These are phyloP conservation scores for Starmerella cellae DNA, from an alignment of 805 yeast species.

Conservation along the genomic window DNA sequence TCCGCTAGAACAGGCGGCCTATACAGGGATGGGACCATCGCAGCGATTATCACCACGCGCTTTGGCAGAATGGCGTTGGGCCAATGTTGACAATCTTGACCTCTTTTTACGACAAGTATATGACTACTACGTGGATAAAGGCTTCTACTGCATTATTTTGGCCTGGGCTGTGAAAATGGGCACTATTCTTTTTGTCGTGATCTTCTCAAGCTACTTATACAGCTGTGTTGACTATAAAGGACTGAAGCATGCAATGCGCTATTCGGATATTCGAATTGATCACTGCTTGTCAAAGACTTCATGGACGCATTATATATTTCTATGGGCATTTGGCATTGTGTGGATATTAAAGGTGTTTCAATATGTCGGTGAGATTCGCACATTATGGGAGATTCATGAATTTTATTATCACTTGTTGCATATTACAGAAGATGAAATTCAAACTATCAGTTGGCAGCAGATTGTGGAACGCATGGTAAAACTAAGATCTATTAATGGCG, in stretches of 20 bases:
- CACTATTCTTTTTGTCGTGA: conserved; percentile 66
- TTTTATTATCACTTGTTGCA: conserved; percentile 63
- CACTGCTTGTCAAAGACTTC: conserved; percentile 39
- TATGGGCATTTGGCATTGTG: conserved; percentile 44
- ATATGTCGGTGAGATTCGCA: conserved; percentile 46
- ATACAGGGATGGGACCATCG: not conserved
- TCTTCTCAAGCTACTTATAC: conserved; percentile 62
- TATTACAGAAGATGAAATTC: conserved; percentile 68
- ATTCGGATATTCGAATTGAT: conserved; percentile 33
- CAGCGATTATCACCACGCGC: conserved; percentile 36
- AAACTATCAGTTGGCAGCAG: conserved; percentile 85
- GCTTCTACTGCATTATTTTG: conserved; percentile 63
- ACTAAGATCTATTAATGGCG: conserved; percentile 40
- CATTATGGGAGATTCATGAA: conserved; percentile 57
- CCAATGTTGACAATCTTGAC: conserved; percentile 86
- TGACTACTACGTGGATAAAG: conserved; percentile 72
- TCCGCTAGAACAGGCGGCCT: not conserved
- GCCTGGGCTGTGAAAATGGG: conserved; percentile 52
- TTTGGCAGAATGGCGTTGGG: conserved; percentile 89
- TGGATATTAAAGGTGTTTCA: conserved; percentile 32
- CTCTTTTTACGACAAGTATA: conserved; percentile 71
- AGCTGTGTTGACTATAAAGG: conserved; percentile 64
- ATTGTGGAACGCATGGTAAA: conserved; percentile 64
- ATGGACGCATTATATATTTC: conserved; percentile 40
- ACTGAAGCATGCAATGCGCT: conserved; percentile 25